Evolutionary conservation across 2,329 filamentous ascomycete species (phyloP), one percentile per base, ranked within the genome.

Genomic region (Capronia coronata): DNA sequence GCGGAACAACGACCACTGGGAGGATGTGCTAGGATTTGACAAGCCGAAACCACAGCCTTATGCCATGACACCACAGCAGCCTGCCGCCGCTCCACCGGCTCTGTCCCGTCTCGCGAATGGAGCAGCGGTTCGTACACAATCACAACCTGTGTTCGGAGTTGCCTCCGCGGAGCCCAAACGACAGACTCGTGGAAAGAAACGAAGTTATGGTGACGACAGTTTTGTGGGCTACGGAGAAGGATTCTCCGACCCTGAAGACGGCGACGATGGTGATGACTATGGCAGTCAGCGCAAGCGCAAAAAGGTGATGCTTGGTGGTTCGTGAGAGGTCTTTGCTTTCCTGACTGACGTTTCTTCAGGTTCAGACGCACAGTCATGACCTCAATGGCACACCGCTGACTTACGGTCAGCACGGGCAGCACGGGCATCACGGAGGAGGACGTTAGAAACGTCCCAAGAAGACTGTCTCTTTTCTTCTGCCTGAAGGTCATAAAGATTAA

Each of bases 201-300:
- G 73, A 40, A 65, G 65, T 58, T 75, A 75, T 56, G 71, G 72
- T 56, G 73, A 75, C 40, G 69, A 70, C 53, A 75, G 71, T 58
- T 75, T 74, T 60, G 71, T 71, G 46, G 73, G 73, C 1, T 75
- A 75, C 54, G 72, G 71, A 45, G 71, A 74, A 65, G 73, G 72
- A 16, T 75, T 67, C 59, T 68, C 69, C 19, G 73, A 75, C 61
- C 71, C 73, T 49, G 72, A 75, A 50, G 67, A 68, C 38, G 51
- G 51, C 13, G 54, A 56, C 32, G 34, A 37, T 11, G 34, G 34
- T 5, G 34, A 37, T 3, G 34, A 7, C 18, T 53, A 43, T 27
- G 55, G 50, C 42, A 48, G 37, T 30, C 38, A 50, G 18, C 56
- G 49, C 22, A 55, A 56, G 39, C 35, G 51, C 23, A 50, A 50